A percentile compares a stretch with the other conserved stretches of the same genome.
Evolutionary conservation across 805 yeast species (phyloP).

Genomic region (Vanderwaltozyma tropicalis): DNA sequence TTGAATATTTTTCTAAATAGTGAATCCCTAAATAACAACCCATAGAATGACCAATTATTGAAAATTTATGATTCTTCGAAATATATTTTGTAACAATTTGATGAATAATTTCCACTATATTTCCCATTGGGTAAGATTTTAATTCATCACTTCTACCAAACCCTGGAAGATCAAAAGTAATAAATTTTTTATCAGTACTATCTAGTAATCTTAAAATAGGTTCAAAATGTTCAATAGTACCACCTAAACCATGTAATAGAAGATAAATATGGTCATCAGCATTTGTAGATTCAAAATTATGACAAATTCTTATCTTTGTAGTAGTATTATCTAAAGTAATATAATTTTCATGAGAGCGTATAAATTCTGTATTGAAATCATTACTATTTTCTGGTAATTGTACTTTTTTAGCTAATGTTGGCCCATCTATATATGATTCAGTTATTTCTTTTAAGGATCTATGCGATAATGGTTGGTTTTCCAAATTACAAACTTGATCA

Average conservation of each 20-base stretch:
- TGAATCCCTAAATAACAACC: slow-evolving; percentile 51
- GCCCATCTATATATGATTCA: too few relatives aligned
- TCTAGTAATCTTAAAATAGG: slow-evolving; percentile 49
- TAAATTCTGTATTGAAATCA: slow-evolving; percentile 16
- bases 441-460: too few relatives aligned
- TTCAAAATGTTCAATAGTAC: slow-evolving; percentile 79
- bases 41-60: slow-evolving; percentile 56
- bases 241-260: slow-evolving; percentile 84
- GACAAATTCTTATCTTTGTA: slow-evolving; percentile 16
- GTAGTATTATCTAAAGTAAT: slow-evolving; percentile 1
- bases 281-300: slow-evolving; percentile 10
- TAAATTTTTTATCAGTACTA: slow-evolving; percentile 49
- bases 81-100: not conserved
- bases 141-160: slow-evolving; percentile 47
- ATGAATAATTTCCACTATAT: slow-evolving; percentile 4
- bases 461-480: too few relatives aligned
- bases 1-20: slow-evolving; percentile 29
- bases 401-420: too few relatives aligned
- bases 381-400: slow-evolving; percentile 4
- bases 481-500: too few relatives aligned
- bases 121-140: slow-evolving; percentile 13
- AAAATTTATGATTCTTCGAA: not conserved
- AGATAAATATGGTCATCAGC: slow-evolving; percentile 36
- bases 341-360: slow-evolving; percentile 9
- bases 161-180: slow-evolving; percentile 80